Base-by-base conservation (phyloP, 1,284 basidiomycete genomes). In the Singerocomus rubriflavus region DNA sequence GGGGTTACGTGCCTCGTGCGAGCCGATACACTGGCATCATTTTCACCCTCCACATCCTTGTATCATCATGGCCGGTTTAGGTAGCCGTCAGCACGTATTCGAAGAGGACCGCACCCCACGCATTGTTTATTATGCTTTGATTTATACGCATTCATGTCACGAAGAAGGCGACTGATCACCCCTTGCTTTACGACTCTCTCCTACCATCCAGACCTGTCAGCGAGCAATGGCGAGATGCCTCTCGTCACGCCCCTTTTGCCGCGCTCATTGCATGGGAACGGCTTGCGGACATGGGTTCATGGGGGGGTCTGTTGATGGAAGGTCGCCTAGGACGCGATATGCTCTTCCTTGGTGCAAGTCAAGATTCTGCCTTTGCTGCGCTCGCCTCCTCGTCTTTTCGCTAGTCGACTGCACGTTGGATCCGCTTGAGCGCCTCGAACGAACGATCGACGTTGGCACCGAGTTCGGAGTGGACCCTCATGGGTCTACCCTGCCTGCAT, bases 1-100 rank as follows among this genome's bases (percentile, higher is more conserved):
- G 85, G 78, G 82, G 82, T 82, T 79, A 72, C 81, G 81, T 83
- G 76, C 75, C 77, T 82, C 78, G 80, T 66, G 72, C 77, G 71
- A 73, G 78, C 84, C 84, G 70, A 86, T 66, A 85, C 85, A 84
- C 73, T 65, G 83, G 84, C 82, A 66, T 77, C 76, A 70, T 60
- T 54, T 32, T 48, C 37, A 17, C 35, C 25, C 46, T 50, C 50
- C 46, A 37, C 38, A 46, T 53, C 54, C 49, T 35, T 36, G 4
- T 46, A 40, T 40, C 43, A 33, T 56, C 44, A 47, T 49, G 29
- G 51, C 46, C 42, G 60, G 55, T 61, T 64, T 65, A 51, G 46
- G 51, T 59, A 44, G 39, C 50, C 46, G 36, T 55, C 53, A 45
- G 51, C 57, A 58, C 55, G 25, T 55, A 56, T 57, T 49, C 55